Evolutionary conservation across 1,284 basidiomycete genomes (phyloP), one percentile per base, ranked within the genome.

Genomic region (Boletellus deceptivus): DNA sequence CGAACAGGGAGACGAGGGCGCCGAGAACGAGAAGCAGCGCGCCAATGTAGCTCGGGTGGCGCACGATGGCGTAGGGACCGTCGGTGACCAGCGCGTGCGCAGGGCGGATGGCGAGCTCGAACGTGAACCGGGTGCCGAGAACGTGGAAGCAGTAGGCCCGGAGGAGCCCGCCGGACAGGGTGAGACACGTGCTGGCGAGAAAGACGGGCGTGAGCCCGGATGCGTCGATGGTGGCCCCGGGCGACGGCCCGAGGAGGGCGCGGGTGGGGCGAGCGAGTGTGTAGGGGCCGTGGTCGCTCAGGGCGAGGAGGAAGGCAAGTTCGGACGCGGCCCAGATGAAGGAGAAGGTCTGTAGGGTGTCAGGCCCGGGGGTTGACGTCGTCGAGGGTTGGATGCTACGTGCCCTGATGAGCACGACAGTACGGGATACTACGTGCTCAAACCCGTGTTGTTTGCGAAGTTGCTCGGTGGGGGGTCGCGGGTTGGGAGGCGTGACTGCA

Each of bases 11-110:
- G 3, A 65, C 16, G 0, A 50, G 1, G 31, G 42, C 45, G 0
- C 63, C 61, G 0, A 44, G 0, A 2, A 5, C 17, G 16, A 51
- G 8, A 8, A 6, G 8, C 0, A 46, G 0, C 0, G 7, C 4
- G 1, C 49, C 66, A 0, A 56, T 59, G 38, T 69, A 69, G 10
- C 62, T 57, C 10, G 69, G 68, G 53, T 70, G 64, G 0, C 69
- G 57, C 5, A 70, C 64, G 35, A 67, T 8, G 4, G 53, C 35
- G 54, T 70, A 70, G 27, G 46, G 46, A 2, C 65, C 67, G 0
- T 46, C 11, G 1, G 64, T 70, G 41, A 69, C 51, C 31, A 70
- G 64, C 17, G 41, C 40, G 20, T 69, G 67, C 1, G 53, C 33
- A 20, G 57, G 55, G 8, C 54, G 62, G 31, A 69, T 58, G 37